phyloP scores from a whole-genome alignment of 164 flowering plant species.

The grape (Vitis vinifera) region ASM3070453v1 NC_081818.1:27122501-27123000 shows the following conservation, averaged over 20 bases:
- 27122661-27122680: too few relatives aligned
- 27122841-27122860: not conserved
- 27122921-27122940: not conserved
- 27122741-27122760: not conserved
- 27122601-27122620: constrained; percentile 27
- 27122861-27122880: too few relatives aligned
- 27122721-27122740: not conserved
- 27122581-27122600: constrained; percentile 37
- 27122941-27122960: not conserved
- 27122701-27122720: not conserved
- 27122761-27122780: not conserved
- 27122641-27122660: too few relatives aligned
- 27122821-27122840: not conserved
- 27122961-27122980: not conserved
- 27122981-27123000: not conserved
- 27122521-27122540: not conserved
- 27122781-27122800: too few relatives aligned
- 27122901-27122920: too few relatives aligned
- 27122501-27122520: not conserved
- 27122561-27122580: constrained; percentile 33
- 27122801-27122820: not conserved
- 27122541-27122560: constrained; percentile 29
- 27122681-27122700: too few relatives aligned
- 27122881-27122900: not conserved
- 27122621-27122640: not conserved